Conservation (phyloP, 208 protist genomes). For the Kentomonas sorsogonicus region DNA sequence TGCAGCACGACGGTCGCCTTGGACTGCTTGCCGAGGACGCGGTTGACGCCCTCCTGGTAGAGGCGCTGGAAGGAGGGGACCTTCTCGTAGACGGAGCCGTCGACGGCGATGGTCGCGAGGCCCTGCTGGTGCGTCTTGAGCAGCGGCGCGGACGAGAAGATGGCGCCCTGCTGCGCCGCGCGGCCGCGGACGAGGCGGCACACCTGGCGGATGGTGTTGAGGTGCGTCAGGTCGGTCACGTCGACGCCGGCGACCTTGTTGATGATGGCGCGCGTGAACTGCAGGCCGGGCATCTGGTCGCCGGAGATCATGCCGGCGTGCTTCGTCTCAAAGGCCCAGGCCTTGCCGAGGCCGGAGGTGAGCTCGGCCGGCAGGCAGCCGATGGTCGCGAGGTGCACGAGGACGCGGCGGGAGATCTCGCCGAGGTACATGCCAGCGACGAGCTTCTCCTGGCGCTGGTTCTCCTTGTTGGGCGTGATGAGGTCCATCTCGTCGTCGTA, state of each 20-base stretch:
- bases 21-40: constrained; percentile 53
- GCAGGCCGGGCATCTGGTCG: constrained; percentile 66
- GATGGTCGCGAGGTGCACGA: constrained; percentile 40
- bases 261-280: constrained; percentile 54
- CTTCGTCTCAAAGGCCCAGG: constrained; percentile 53
- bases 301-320: constrained; percentile 53
- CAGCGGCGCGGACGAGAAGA: constrained; percentile 61
- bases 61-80: constrained; percentile 75
- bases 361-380: constrained; percentile 49
- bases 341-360: constrained; percentile 27
- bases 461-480: constrained; percentile 52
- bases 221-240: constrained; percentile 33
- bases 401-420: constrained; percentile 67
- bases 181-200: constrained; percentile 72
- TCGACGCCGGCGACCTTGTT: constrained; percentile 42
- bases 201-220: constrained; percentile 48
- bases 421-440: constrained; percentile 90
- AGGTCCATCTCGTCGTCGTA: constrained; percentile 73
- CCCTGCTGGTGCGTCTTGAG: constrained; percentile 65
- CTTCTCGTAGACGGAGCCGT: constrained; percentile 90
- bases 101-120: constrained; percentile 61
- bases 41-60: constrained; percentile 63
- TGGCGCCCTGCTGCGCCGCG: constrained; percentile 68
- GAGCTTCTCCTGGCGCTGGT: constrained; percentile 84
- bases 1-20: constrained; percentile 56